Percentiles rank a stretch among this genome's conserved stretches.
phyloP scores from a whole-genome alignment of 352 stramenopile genomes.

The Phytophthora macrochlamydospora region DNA sequence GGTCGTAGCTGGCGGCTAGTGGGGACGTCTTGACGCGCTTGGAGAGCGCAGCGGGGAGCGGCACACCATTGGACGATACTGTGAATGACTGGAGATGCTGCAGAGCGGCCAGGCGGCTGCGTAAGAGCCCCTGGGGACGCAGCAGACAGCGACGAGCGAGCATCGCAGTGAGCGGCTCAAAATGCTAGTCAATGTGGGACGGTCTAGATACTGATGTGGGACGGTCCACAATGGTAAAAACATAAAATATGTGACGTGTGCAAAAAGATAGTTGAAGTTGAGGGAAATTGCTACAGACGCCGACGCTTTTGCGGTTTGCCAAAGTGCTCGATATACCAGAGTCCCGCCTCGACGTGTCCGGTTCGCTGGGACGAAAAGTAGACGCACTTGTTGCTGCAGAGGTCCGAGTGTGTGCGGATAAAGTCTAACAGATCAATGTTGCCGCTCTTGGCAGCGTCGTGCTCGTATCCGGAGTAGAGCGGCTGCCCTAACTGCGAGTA shows the following conservation, averaged over 20 bases:
- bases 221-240: too few relatives aligned
- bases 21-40: conserved; percentile 55
- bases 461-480: background rate
- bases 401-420: background rate
- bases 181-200: too few relatives aligned
- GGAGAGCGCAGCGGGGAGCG: conserved; percentile 50
- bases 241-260: too few relatives aligned
- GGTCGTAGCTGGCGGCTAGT: conserved; percentile 70
- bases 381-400: background rate
- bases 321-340: background rate
- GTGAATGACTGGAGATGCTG: conserved; percentile 10
- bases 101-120: background rate
- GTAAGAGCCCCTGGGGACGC: conserved; percentile 7
- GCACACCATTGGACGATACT: conserved; percentile 16
- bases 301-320: background rate
- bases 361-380: background rate
- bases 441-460: background rate
- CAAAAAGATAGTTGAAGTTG: too few relatives aligned
- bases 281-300: too few relatives aligned
- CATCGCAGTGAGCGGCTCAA: too few relatives aligned
- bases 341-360: background rate
- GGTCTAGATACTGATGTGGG: too few relatives aligned
- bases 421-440: background rate
- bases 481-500: background rate
- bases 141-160: too few relatives aligned